Evolutionary conservation across 148 eudicot genomes (phyloP).

Genomic region (Rhododendron ovatum): DNA sequence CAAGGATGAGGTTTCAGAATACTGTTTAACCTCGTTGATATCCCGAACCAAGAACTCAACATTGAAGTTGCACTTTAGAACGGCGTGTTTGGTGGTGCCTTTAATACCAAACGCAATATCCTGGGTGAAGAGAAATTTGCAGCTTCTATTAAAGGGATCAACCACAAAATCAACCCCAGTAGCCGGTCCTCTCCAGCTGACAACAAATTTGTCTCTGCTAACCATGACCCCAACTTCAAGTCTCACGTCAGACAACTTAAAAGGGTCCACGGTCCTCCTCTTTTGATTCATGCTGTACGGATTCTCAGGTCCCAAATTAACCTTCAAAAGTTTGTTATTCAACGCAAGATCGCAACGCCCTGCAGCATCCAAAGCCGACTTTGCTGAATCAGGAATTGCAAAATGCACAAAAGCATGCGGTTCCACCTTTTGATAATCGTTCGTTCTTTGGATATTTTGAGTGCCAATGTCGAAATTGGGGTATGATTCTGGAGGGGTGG

Average conservation of each 20-base stretch:
- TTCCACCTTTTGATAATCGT: slow-evolving; percentile 52
- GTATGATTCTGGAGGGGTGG: slow-evolving; percentile 65
- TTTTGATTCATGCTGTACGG: slow-evolving; percentile 54
- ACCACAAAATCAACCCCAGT: slow-evolving; percentile 58
- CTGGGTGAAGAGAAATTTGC: slow-evolving; percentile 50
- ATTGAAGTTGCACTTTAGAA: slow-evolving; percentile 64
- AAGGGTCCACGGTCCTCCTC: slow-evolving; percentile 50
- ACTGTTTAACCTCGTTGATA: slow-evolving; percentile 40
- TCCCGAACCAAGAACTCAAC: slow-evolving; percentile 73
- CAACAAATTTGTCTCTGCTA: slow-evolving; percentile 52
- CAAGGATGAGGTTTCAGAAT: slow-evolving; percentile 29
- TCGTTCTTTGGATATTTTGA: slow-evolving; percentile 20
- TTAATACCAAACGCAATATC: slow-evolving; percentile 54
- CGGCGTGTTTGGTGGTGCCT: slow-evolving; percentile 30
- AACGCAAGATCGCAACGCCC: slow-evolving; percentile 40
- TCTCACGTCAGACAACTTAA: slow-evolving; percentile 42
- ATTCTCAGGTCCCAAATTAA: slow-evolving; percentile 63
- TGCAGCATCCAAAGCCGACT: slow-evolving; percentile 41
- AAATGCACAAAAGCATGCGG: slow-evolving; percentile 96
- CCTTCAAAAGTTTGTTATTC: slow-evolving; percentile 32
- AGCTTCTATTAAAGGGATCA: slow-evolving; percentile 69
- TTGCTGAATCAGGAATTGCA: slow-evolving; percentile 40
- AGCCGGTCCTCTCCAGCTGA: slow-evolving; percentile 67
- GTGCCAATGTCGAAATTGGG: slow-evolving; percentile 39
- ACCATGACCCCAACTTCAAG: slow-evolving; percentile 55